Conservation (phyloP, 352 stramenopile species). For the Elongisporangium senticosum region DNA sequence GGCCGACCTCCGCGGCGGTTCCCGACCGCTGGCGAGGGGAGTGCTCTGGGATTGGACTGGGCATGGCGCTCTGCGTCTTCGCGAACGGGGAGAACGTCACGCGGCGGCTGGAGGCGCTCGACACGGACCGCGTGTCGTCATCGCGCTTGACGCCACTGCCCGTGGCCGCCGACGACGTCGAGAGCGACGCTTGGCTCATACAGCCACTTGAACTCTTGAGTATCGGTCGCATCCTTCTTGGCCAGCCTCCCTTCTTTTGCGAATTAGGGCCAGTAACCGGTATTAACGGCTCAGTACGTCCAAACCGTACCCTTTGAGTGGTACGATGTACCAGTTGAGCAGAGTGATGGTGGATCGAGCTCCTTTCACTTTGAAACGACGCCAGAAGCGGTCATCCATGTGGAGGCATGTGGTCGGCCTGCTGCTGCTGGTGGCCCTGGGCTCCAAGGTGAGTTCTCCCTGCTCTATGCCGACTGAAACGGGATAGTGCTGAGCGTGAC, state of each 20-base stretch:
- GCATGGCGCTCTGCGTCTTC: slow-evolving; percentile 24
- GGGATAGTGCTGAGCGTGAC: not conserved
- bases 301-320: not conserved
- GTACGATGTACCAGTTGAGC: not conserved
- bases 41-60: no score
- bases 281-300: not conserved
- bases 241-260: not conserved
- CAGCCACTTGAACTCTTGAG: slow-evolving; percentile 38
- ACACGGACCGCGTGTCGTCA: slow-evolving; percentile 12
- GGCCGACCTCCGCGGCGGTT: slow-evolving; percentile 1
- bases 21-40: slow-evolving; percentile 2
- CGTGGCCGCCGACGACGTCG: slow-evolving; percentile 12
- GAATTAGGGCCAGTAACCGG: not conserved
- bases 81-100: slow-evolving; percentile 80
- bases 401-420: not conserved
- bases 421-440: slow-evolving; percentile 6
- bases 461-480: not conserved
- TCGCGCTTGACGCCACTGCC: not conserved
- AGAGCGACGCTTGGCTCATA: not conserved
- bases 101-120: slow-evolving; percentile 18
- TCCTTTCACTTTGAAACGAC: not conserved
- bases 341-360: no score
- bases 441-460: no score
- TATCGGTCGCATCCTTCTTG: slow-evolving; percentile 42
- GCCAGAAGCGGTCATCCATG: not conserved